Evolutionary conservation across 2,329 filamentous ascomycete species (phyloP), one percentile per base, ranked within the genome.

Genomic region (Coniochaeta sp.): DNA sequence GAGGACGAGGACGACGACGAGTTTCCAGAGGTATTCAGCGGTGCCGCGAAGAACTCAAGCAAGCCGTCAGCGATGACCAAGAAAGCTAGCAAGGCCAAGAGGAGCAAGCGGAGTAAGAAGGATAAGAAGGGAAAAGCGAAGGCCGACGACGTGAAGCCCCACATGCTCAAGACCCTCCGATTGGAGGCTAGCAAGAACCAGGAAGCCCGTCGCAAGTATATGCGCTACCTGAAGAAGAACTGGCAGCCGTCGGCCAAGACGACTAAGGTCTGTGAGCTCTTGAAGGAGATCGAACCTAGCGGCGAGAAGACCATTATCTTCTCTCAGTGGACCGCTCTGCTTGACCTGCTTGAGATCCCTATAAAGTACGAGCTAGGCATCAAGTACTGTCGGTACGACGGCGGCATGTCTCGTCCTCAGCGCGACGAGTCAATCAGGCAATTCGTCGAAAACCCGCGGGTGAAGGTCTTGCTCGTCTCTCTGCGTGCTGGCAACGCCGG

Each of bases 401-500:
- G 90, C 34, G 84, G 82, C 66, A 92, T 93, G 89, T 82, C 78
- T 28, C 79, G 87, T 19, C 76, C 78, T 2, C 79, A 85, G 57
- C 87, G 90, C 56, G 87, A 89, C 62, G 78, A 85, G 34, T 84
- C 89, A 1, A 86, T 91, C 8, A 74, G 83, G 38, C 81, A 84
- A 19, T 93, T 95, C 72, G 72, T 70, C 17, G 84, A 89, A 50
- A 75, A 84, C 6, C 75, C 79, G 0, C 71, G 81, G 47, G 80
- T 82, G 68, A 86, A 81, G 63, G 80, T 93, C 69, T 89, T 95
- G 81, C 79, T 95, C 3, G 84, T 93, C 1, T 92, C 89, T 1
- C 78, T 93, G 57, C 91, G 90, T 67, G 90, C 90, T 1, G 90
- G 90, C 36, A 93, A 93, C 67, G 87, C 92, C 0, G 93, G 93